Percentiles rank a stretch among this genome's conserved stretches.
Evolutionary conservation across 371 early-diverging fungal species (phyloP).

Genomic region (Basidiobolus meristosporus): DNA sequence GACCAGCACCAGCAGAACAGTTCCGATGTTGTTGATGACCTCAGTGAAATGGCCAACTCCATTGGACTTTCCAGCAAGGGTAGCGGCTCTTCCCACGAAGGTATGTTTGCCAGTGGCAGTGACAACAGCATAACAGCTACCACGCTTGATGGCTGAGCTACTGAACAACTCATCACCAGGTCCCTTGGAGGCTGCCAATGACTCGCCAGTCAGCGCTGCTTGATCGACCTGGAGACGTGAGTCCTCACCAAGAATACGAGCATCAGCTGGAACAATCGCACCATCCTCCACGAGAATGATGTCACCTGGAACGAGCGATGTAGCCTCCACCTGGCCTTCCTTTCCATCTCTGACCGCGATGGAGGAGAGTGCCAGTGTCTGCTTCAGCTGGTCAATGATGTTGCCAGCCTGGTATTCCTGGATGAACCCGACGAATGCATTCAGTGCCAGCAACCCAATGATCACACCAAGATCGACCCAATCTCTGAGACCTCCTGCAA

Average conservation of each 20-base stretch:
- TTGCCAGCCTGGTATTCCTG: too few species aligned
- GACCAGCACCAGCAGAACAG: background rate
- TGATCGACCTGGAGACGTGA: conserved; percentile 79
- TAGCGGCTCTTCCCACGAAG: conserved; percentile 85
- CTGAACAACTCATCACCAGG: conserved; percentile 65
- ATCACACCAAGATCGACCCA: conserved; percentile 74
- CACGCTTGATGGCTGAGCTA: conserved; percentile 61
- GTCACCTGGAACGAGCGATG: conserved; percentile 65
- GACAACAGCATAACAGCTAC: conserved; percentile 68
- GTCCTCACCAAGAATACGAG: conserved; percentile 59
- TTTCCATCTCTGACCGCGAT: conserved; percentile 57
- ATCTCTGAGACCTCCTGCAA: conserved; percentile 34
- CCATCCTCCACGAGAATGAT: conserved; percentile 74
- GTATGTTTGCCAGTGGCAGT: conserved; percentile 70
- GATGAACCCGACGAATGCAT: conserved; percentile 73
- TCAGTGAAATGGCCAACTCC: too few species aligned
- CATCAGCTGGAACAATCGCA: conserved; percentile 88
- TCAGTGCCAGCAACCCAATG: conserved; percentile 54
- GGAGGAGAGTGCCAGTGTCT: conserved; percentile 66
- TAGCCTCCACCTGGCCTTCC: conserved; percentile 55
- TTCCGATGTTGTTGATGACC: conserved; percentile 59
- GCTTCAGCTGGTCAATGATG: conserved; percentile 76
- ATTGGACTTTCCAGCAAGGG: too few species aligned
- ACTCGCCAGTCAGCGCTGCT: conserved; percentile 86
- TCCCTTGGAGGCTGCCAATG: conserved; percentile 58